phyloP scores from a whole-genome alignment of 192 early-diverging fungal species.

The Linnemannia exigua region DNA sequence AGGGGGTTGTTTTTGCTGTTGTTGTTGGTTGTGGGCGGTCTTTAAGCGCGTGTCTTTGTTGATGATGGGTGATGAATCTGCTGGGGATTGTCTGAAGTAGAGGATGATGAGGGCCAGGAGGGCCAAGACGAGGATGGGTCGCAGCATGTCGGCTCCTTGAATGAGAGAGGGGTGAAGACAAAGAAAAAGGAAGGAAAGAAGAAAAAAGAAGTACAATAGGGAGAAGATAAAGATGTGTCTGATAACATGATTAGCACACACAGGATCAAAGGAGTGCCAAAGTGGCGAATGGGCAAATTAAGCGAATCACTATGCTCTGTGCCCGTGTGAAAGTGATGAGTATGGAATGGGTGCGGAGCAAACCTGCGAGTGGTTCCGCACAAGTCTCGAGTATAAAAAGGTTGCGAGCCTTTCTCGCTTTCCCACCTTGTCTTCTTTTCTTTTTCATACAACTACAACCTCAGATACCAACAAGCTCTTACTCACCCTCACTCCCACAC shows the following conservation, averaged over 20 bases:
- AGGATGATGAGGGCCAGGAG: conserved; percentile 28
- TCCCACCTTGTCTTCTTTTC: conserved; percentile 13
- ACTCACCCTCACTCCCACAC: not conserved
- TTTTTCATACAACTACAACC: conserved; percentile 14
- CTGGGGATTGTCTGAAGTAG: conserved; percentile 16
- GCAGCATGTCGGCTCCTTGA: conserved; percentile 18
- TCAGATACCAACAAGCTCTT: not conserved
- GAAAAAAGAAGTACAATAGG: not conserved
- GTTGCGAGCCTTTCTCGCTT: not conserved
- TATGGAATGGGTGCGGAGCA: too few species aligned
- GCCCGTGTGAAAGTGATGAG: not conserved
- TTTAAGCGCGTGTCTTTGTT: not conserved
- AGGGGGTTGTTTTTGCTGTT: not conserved
- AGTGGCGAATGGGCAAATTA: not conserved
- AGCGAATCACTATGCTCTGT: too few species aligned
- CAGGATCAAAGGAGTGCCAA: not conserved
- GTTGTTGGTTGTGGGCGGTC: not conserved
- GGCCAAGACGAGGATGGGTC: conserved; percentile 26
- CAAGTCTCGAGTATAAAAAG: not conserved
- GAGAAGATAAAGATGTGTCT: too few species aligned
- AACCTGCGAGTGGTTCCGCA: too few species aligned
- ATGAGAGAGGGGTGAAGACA: not conserved
- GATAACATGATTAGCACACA: too few species aligned
- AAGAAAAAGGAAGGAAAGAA: not conserved
- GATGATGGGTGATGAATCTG: not conserved